Evolutionary conservation across 1,284 basidiomycete species (phyloP).

Genomic region (Microbotryum violaceum): DNA sequence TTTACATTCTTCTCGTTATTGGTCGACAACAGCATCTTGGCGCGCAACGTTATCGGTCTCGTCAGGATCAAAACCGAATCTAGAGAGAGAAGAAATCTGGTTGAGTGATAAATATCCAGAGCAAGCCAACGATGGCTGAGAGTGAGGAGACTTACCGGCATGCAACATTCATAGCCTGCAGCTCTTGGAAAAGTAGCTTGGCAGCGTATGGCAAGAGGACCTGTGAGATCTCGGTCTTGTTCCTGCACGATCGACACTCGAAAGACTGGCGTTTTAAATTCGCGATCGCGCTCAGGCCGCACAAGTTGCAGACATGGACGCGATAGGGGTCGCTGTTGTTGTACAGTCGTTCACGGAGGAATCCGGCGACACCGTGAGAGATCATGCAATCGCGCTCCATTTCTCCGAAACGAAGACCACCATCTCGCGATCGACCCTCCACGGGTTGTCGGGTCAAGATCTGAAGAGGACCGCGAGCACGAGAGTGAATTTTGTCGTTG

Average conservation of each 20-base stretch:
- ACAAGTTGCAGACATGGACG: constrained; percentile 93
- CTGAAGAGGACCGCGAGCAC: constrained; percentile 93
- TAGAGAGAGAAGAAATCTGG: no score
- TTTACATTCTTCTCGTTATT: no score
- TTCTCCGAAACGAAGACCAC: constrained; percentile 98
- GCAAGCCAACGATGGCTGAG: no score
- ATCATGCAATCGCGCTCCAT: constrained; percentile 99
- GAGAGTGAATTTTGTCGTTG: constrained; percentile 98
- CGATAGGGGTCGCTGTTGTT: constrained; percentile 66
- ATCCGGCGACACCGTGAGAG: constrained; percentile 95
- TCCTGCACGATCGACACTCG: constrained; percentile 79
- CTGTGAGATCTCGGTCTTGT: constrained; percentile 67
- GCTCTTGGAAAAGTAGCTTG: constrained; percentile 77
- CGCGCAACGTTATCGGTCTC: no score
- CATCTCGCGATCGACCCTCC: constrained; percentile 97
- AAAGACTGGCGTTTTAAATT: constrained; percentile 60
- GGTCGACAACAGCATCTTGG: no score
- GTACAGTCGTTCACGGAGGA: constrained; percentile 50
- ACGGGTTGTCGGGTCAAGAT: constrained; percentile 97
- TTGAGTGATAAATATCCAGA: no score
- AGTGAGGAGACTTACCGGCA: constrained; percentile 3
- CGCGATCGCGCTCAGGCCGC: constrained; percentile 88
- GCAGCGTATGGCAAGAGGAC: constrained; percentile 44
- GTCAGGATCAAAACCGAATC: no score
- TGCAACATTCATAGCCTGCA: constrained; percentile 87